Base-by-base conservation (phyloP, 2,329 filamentous ascomycete species). In the Colletotrichum acutatum region DNA sequence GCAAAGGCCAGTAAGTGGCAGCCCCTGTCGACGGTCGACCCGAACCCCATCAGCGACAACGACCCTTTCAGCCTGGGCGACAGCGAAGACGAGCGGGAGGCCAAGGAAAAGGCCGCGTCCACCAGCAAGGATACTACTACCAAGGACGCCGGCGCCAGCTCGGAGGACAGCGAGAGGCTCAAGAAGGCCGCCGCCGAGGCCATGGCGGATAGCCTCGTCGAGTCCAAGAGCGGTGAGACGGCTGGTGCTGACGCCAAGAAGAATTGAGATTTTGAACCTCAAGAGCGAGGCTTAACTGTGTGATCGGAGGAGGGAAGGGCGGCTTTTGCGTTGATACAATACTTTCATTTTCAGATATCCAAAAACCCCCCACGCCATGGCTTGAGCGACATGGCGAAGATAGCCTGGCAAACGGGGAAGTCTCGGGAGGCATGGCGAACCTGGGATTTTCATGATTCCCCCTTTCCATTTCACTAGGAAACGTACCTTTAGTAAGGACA, bases 51-150 rank as follows among this genome's bases (percentile, higher is more conserved):
- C 63, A 74, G 65, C 22, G 95, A 98, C 77, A 96, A 98, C 78
- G 97, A 99, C 79, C 97, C 97, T 0, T 99, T 99, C 84, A 98
- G 95, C 79, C 88, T 99, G 16, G 97, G 97, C 5, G 96, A 98
- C 78, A 97, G 95, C 79, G 96, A 98, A 77, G 95, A 98, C 76
- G 97, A 99, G 83, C 93, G 93, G 77, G 94, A 95, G 66, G 83
- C 86, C 19, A 97, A 95, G 84, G 88, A 89, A 57, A 92, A 91
- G 80, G 65, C 85, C 84, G 54, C 84, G 11, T 65, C 62, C 16
- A 65, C 62, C 22, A 65, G 32, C 52, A 65, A 65, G 32, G 62
- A 56, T 9, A 42, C 37, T 19, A 19, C 37, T 19, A 22, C 62
- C 30, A 88, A 88, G 78, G 85, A 87, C 32, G 80, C 80, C 76